Evolutionary conservation across 192 early-diverging fungal species (phyloP).

Genomic region (Coemansia umbellata): DNA sequence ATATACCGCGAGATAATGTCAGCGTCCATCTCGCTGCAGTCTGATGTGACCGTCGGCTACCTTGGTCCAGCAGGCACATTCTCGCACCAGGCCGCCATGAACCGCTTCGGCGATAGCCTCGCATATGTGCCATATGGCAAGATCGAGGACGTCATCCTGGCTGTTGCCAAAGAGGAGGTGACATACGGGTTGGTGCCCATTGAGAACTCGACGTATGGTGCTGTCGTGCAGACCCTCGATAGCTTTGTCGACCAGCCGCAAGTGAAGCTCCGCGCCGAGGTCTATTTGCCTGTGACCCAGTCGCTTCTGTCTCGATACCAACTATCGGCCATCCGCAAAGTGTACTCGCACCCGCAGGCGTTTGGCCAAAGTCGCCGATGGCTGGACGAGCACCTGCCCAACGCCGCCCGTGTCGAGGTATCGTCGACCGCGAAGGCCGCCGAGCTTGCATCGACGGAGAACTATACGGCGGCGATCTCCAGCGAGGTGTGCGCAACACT

Average conservation of each 20-base stretch:
- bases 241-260: constrained; percentile 57
- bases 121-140: constrained; percentile 62
- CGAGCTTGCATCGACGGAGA: constrained; percentile 75
- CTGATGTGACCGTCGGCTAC: constrained; percentile 77
- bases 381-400: constrained; percentile 67
- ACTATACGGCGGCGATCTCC: constrained; percentile 76
- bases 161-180: constrained; percentile 65
- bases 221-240: constrained; percentile 82
- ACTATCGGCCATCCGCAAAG: constrained; percentile 63
- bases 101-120: constrained; percentile 77
- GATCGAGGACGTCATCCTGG: constrained; percentile 77
- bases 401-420: constrained; percentile 68
- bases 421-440: constrained; percentile 85
- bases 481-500: constrained; percentile 72
- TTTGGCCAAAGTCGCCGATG: constrained; percentile 79
- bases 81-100: constrained; percentile 80
- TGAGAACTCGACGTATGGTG: constrained; percentile 91
- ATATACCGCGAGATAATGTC: constrained; percentile 87
- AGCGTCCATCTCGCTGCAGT: constrained; percentile 79
- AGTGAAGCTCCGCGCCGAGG: constrained; percentile 72
- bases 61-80: constrained; percentile 89
- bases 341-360: constrained; percentile 76
- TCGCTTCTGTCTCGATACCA: constrained; percentile 67
- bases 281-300: constrained; percentile 81
- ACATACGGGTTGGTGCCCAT: constrained; percentile 93